Evolutionary conservation across 176 grass and related monocot genomes (phyloP), one percentile per base, ranked within the genome.

Genomic region (Carex parvula): DNA sequence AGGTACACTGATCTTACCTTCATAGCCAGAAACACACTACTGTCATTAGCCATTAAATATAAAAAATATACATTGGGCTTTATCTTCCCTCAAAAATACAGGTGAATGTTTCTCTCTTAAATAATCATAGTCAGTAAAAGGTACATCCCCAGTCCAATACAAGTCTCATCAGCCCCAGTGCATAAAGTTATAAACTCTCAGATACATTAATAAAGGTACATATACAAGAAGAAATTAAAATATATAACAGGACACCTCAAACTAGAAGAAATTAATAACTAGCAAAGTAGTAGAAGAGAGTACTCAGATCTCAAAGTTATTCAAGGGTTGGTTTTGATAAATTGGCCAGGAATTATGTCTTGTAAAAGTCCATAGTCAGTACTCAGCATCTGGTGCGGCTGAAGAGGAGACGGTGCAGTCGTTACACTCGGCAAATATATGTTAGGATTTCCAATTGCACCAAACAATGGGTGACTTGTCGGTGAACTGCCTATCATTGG

Each of bases 301-400:
- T 10, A 80, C 6, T 64, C 30, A 26, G 24, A 64, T 54, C 58
- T 86, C 39, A 81, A 29, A 41, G 41, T 84, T 81, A 63, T 5
- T 67, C 63, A 83, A 70, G 42, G 70, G 33, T 69, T 54, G 24
- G 73, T 78, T 78, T 56, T 56, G 72, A 70, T 50, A 82, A 83
- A 61, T 42, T 79, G 67, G 18, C 91, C 85, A 1, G 96, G 88
- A 69, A 93, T 89, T 5, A 92, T 71, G 84, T 95, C 96, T 63
- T 95, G 91, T 83, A 95, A 58, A 55, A 98, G 91, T 41, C 86
- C 89, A 60, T 92, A 88, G 88, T 93, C 96, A 68, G 89, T 54
- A 82, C 54, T 77, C 64, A 84, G 62, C 8, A 89, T 70, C 22
- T 91, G 87, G 35, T 88, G 86, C 50, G 87, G 91, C 33, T 89